A percentile compares a stretch with the other conserved stretches of the same genome.
These are phyloP conservation scores for Barnettozyma botsteinii DNA, from an alignment of 805 yeast species.

Conservation along the genomic window DNA sequence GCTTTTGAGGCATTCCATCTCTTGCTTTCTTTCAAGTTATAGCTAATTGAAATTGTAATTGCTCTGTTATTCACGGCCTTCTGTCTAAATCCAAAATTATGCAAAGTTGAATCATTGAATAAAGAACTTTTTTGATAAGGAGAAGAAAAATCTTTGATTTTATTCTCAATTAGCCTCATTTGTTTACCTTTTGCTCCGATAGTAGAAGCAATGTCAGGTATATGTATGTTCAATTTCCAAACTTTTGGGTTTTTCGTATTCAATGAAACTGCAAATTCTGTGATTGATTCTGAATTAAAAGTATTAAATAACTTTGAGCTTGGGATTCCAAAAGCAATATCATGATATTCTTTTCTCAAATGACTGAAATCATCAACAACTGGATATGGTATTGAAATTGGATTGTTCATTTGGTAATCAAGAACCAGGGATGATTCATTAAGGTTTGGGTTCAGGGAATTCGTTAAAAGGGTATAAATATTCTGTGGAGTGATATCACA, in stretches of 20 bases:
- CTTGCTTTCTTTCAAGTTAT: conserved; percentile 1
- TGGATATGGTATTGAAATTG: not conserved
- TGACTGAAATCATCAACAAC: conserved; percentile 3
- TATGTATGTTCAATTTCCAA: conserved; percentile 10
- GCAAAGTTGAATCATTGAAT: conserved; percentile 1
- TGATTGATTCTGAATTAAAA: not conserved
- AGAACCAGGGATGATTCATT: not conserved
- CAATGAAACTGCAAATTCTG: conserved; percentile 11
- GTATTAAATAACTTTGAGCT: conserved; percentile 1
- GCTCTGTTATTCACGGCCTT: conserved; percentile 4
- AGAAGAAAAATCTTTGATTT: conserved; percentile 1
- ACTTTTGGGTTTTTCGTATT: not conserved
- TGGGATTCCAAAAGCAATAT: conserved; percentile 9
- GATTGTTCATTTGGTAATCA: not conserved
- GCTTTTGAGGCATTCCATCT: conserved; percentile 6
- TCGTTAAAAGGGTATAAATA: not conserved
- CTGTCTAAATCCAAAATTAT: conserved; percentile 1
- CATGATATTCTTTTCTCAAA: conserved; percentile 1
- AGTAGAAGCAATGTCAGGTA: conserved; percentile 11
- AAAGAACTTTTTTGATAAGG: conserved; percentile 2
- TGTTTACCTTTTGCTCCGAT: not conserved
- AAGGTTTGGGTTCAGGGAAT: not conserved
- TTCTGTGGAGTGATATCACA: not conserved
- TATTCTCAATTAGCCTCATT: not conserved
- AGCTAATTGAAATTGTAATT: conserved; percentile 7